Evolutionary conservation across 164 flowering plant genomes (phyloP), one percentile per base, ranked within the genome.

Genomic region (Kalanchoe fedtschenkoi): DNA sequence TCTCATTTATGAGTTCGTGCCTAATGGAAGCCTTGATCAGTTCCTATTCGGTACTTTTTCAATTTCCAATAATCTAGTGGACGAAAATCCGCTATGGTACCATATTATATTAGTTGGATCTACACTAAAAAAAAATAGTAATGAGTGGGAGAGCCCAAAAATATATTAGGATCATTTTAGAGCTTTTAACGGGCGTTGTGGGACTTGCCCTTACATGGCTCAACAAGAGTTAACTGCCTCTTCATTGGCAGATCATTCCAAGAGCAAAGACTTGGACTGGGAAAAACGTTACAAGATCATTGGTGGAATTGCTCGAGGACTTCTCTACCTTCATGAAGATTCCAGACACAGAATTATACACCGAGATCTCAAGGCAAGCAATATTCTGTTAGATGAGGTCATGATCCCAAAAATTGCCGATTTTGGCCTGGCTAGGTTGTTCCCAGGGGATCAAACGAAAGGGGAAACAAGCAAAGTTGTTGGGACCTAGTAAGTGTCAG

Each of bases 11-110:
- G 78, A 76, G 32, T 78, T 53, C 44, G 47, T 77, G 75, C 70
- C 75, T n/a, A 77, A 78, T 60, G 63, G 41, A 55, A 80, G 84
- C 63, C 72, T 80, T 15, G 84, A 78, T 60, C 19, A 46, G 34
- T 62, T 70, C 62, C 60, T 77, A 10, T 77, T 77, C 44, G 77
- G 83, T 79, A 44, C 4, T 21, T 15, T 33, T 21, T 59, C 9
- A 34, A 13, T 6, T 17, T 7, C 1, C 14, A 13, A 26, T 58
- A 10, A 33, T 44, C 43, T 60, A 19, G 6, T 15, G 61, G n/a
- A n/a, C n/a, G n/a, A n/a, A n/a, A n/a, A n/a, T n/a, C n/a, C n/a
- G n/a, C n/a, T n/a, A n/a, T n/a, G n/a, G n/a, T n/a, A n/a, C n/a
- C n/a, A n/a, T n/a, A n/a, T n/a, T n/a, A n/a, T n/a, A n/a, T n/a